Percentiles rank a stretch among this genome's conserved stretches.
Conservation (phyloP, 306 rosid genomes). For the Pyrus communis region DNA sequence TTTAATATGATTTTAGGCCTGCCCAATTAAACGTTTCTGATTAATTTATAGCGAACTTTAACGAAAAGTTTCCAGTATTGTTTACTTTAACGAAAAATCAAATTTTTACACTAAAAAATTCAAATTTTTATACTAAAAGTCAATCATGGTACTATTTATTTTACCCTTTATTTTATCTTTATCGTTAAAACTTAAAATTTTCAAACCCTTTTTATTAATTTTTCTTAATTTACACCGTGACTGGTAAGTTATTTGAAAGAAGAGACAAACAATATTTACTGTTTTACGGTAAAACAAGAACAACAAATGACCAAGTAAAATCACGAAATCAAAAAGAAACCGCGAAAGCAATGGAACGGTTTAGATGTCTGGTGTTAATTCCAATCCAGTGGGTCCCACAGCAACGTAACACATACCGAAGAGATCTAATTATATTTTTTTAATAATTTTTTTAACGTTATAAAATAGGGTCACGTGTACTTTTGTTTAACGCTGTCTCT, state of each 20-base stretch:
- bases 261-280: not conserved
- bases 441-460: not conserved
- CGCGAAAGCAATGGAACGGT: not conserved
- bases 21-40: not conserved
- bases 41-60: no score
- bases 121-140: no score
- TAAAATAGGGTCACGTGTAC: not conserved
- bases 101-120: no score
- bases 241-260: no score
- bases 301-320: not conserved
- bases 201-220: accelerated
- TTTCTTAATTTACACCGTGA: no score
- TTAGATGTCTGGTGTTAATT: not conserved
- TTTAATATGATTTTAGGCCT: not conserved
- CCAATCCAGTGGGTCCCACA: not conserved
- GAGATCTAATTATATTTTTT: not conserved
- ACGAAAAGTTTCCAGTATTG: accelerated
- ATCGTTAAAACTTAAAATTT: no score
- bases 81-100: no score
- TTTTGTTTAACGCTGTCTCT: not conserved
- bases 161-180: no score
- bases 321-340: not conserved
- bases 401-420: not conserved
- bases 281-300: not conserved
- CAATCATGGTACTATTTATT: accelerated